A percentile compares a stretch with the other conserved stretches of the same genome.
These are phyloP conservation scores for Calvatia gigantea DNA, from an alignment of 768 basidiomycete species.

Conservation along the genomic window DNA sequence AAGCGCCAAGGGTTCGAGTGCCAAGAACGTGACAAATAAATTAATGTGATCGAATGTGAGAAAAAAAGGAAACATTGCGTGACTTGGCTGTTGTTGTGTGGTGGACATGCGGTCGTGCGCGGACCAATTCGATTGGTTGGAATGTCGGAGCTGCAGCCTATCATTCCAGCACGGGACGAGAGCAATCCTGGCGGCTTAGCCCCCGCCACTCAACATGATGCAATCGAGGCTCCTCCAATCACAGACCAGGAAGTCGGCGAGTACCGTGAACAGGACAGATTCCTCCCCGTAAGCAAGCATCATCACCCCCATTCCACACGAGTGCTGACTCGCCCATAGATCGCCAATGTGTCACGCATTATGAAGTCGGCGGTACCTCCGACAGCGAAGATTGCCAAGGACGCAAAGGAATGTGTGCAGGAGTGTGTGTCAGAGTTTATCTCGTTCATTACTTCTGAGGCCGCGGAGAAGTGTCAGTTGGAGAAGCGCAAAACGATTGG, in stretches of 20 bases:
- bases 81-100: too few relatives aligned
- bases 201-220: constrained; percentile 34
- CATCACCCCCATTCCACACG: background rate
- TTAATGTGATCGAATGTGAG: constrained; percentile 22
- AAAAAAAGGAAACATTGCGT: too few relatives aligned
- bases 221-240: constrained; percentile 63
- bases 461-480: constrained; percentile 88
- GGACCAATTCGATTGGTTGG: constrained; percentile 13
- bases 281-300: constrained; percentile 69
- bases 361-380: constrained; percentile 92
- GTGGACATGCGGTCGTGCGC: too few relatives aligned
- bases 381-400: constrained; percentile 94
- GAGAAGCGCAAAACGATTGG: constrained; percentile 99
- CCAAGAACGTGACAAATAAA: constrained; percentile 20
- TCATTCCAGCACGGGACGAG: constrained; percentile 37
- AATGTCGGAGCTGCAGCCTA: constrained; percentile 36
- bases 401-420: constrained; percentile 98
- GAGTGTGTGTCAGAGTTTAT: constrained; percentile 99
- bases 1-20: constrained; percentile 24
- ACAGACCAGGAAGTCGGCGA: constrained; percentile 94
- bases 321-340: constrained; percentile 42
- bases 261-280: constrained; percentile 93
- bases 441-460: constrained; percentile 95
- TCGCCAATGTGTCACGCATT: constrained; percentile 96
- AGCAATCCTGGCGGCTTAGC: constrained; percentile 26